Evolutionary conservation across 2,329 filamentous ascomycete genomes (phyloP), one percentile per base, ranked within the genome.

Genomic region (Basipetospora chlamydospora): DNA sequence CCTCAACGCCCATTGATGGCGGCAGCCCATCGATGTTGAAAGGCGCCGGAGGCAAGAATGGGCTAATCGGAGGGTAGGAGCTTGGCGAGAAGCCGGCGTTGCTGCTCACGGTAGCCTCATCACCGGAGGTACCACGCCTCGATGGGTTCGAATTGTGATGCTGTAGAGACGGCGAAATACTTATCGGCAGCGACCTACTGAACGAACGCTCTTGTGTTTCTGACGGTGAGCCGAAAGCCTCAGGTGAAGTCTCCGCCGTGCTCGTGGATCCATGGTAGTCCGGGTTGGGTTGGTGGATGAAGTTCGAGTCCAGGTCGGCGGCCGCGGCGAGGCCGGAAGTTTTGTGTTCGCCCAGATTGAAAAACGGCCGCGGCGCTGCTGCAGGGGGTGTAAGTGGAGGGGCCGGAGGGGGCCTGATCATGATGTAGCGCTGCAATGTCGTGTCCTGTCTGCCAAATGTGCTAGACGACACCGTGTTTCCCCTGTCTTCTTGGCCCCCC

Each of bases 271-370:
- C n/a, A n/a, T n/a, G 54, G 50, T 67, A 67, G 43, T 68, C 64
- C 1, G 65, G 65, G 42, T 67, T 66, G 3, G 62, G 59, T 42
- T 67, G 65, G 42, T 65, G 57, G 40, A 69, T 63, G 44, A 64
- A 59, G 29, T 49, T 49, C n/a, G 48, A 46, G 31, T 59, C 59
- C 8, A 60, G 42, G 8, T 54, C 51, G 8, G 53, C 47, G 12
- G 48, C 46, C 25, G 56, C 58, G 23, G 49, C 49, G 3, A 53
- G 47, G 35, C 49, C 48, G 44, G 51, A 55, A 6, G 47, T 46
- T 6, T 49, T 51, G 26, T 55, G 55, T 33, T 60, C 56, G 25
- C n/a, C n/a, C n/a, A n/a, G n/a, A n/a, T 33, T 55, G 51, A 39
- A 60, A 61, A 35, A 63, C 49, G 40, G n/a, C n/a, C n/a, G n/a